A percentile compares a stretch with the other conserved stretches of the same genome.
Evolutionary conservation across 1,139 yeast genomes (phyloP).

Genomic region (Suhomyces chickasaworum): DNA sequence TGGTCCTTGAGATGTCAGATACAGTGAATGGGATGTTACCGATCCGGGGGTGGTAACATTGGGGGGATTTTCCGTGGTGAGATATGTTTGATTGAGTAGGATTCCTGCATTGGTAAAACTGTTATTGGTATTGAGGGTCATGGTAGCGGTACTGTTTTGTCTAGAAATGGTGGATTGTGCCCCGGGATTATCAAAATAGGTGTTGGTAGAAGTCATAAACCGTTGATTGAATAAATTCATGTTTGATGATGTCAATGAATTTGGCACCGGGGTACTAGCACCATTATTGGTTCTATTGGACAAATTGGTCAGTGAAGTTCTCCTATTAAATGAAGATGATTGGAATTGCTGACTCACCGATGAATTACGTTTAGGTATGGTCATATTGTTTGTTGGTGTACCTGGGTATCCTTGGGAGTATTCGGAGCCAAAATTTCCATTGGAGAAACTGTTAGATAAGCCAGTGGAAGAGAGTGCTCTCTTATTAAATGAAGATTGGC

Average conservation of each 20-base stretch:
- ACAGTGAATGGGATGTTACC: conserved; percentile 22
- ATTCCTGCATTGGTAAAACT: conserved; percentile 3
- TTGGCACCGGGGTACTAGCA: conserved; percentile 12
- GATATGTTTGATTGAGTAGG: conserved; percentile 1
- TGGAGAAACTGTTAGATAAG: conserved; percentile 9
- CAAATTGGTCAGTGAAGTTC: conserved; percentile 23
- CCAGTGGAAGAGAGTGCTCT: conserved; percentile 18
- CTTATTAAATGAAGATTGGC: conserved; percentile 17
- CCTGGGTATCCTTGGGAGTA: conserved; percentile 5
- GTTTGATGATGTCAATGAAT: conserved; percentile 33
- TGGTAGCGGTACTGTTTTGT: conserved; percentile 19
- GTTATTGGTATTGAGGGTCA: conserved; percentile 8
- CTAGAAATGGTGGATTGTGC: conserved; percentile 14
- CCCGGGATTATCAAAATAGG: conserved; percentile 31
- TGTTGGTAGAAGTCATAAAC: conserved; percentile 21
- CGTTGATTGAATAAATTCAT: conserved; percentile 32
- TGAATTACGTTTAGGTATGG: conserved; percentile 11
- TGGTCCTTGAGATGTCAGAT: conserved; percentile 9
- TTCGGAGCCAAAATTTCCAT: conserved; percentile 4
- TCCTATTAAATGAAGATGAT: conserved; percentile 24
- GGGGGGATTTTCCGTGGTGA: conserved; percentile 11
- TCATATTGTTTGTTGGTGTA: conserved; percentile 6
- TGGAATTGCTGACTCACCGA: conserved; percentile 20
- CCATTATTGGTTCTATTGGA: conserved; percentile 5
- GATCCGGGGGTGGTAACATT: conserved; percentile 29